phyloP scores from a whole-genome alignment of 2,329 filamentous ascomycete genomes.

The Microsporum ferrugineum region DNA sequence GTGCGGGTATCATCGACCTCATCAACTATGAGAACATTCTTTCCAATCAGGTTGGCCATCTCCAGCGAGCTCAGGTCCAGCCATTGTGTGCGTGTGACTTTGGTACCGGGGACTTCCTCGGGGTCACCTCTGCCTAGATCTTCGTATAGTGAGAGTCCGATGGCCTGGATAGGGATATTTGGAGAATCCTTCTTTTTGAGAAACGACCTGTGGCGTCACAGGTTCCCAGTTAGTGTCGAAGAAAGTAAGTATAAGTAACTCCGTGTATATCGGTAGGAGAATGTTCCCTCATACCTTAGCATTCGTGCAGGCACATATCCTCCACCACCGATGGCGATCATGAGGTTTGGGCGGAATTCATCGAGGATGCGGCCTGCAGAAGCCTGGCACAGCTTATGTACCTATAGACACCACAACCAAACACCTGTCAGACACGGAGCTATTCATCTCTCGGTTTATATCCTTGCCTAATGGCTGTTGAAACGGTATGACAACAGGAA shows the following conservation, averaged over 20 bases:
- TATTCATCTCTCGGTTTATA: not conserved
- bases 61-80: constrained; percentile 77
- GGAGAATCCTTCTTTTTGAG: constrained; percentile 74
- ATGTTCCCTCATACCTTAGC: constrained; percentile 48
- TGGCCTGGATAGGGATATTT: constrained; percentile 98
- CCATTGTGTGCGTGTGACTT: constrained; percentile 97
- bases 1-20: constrained; percentile 94
- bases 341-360: constrained; percentile 83
- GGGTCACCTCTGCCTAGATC: constrained; percentile 52
- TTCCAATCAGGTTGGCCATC: constrained; percentile 81
- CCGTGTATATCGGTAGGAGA: not conserved
- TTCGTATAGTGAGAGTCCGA: constrained; percentile 95
- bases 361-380: constrained; percentile 70
- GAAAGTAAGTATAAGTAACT: not conserved
- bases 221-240: not conserved
- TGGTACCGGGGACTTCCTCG: constrained; percentile 73
- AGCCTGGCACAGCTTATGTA: constrained; percentile 93
- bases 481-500: not conserved
- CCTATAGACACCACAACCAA: constrained; percentile 41
- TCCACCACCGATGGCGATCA: constrained; percentile 96
- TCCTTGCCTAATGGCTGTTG: not conserved
- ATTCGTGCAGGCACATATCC: constrained; percentile 96
- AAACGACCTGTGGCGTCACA: constrained; percentile 54
- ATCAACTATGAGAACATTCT: constrained; percentile 84
- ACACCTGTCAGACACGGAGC: not conserved